Conservation (phyloP, 169 alveolate species). For the Eimeria zaria region DNA sequence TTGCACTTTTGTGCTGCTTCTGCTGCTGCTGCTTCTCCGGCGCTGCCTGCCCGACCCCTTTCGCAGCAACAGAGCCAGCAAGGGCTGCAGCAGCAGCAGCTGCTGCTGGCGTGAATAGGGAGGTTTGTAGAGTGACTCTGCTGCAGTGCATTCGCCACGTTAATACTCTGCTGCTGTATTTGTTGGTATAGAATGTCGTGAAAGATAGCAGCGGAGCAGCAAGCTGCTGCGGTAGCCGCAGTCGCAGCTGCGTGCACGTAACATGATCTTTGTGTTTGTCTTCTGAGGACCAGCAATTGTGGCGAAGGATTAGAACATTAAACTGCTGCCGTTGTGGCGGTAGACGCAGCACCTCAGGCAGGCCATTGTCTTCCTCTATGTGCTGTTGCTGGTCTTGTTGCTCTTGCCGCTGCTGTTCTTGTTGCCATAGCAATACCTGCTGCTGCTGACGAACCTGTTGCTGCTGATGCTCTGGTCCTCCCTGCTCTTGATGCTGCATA, state of each 20-base stretch:
- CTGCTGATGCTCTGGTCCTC: constrained; percentile 14
- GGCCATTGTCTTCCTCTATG: not conserved
- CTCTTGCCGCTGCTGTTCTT: not conserved
- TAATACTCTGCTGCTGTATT: constrained; percentile 6
- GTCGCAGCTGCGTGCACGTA: constrained; percentile 3
- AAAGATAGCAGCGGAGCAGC: not conserved
- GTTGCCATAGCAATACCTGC: not conserved
- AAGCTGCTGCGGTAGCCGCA: constrained; percentile 51
- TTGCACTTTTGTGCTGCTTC: not conserved
- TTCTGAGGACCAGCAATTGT: constrained; percentile 21
- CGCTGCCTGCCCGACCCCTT: not conserved
- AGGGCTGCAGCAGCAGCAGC: constrained; percentile 49
- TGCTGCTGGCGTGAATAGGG: constrained; percentile 25
- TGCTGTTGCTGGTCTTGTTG: constrained; percentile 8
- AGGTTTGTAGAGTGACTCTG: constrained; percentile 29
- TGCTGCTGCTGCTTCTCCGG: too few relatives aligned
- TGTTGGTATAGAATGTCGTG: constrained; percentile 4
- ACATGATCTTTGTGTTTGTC: not conserved
- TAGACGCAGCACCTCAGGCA: constrained; percentile 2
- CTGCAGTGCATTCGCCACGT: constrained; percentile 60
- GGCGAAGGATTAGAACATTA: constrained; percentile 20
- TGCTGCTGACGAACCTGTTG: constrained; percentile 10
- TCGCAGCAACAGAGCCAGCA: not conserved
- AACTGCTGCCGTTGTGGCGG: constrained; percentile 23
- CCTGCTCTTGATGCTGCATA: not conserved